phyloP scores from a whole-genome alignment of 2,329 filamentous ascomycete species.

The Neurospora sp. region DNA sequence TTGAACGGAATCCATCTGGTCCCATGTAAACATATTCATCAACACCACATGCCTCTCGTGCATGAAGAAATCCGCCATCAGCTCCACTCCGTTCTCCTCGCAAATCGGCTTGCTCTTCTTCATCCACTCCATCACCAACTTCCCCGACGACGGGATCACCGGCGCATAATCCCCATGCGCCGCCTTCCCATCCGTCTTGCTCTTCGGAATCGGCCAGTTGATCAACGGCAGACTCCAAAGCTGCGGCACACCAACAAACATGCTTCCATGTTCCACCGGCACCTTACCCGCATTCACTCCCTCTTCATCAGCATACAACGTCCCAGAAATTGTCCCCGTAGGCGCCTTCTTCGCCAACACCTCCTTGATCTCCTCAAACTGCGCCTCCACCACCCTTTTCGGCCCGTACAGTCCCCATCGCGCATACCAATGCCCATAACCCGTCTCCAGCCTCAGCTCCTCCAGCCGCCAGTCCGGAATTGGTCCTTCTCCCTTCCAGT shows the following conservation, averaged over 20 bases:
- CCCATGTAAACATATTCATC: conserved; percentile 38
- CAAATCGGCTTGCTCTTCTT: conserved; percentile 30
- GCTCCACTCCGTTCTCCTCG: conserved; percentile 31
- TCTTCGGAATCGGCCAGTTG: conserved; percentile 24
- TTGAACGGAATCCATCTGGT: conserved; percentile 30
- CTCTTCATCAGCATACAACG: conserved; percentile 28
- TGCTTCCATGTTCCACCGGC: conserved; percentile 23
- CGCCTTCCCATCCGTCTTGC: conserved; percentile 19
- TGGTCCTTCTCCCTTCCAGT: conserved; percentile 32
- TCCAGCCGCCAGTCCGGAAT: conserved; percentile 35
- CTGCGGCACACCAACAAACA: conserved; percentile 27
- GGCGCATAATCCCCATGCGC: conserved; percentile 29
- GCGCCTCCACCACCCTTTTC: conserved; percentile 31
- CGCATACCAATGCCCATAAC: conserved; percentile 33
- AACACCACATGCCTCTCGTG: conserved; percentile 35
- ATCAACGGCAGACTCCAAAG: conserved; percentile 28
- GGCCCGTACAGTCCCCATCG: conserved; percentile 36
- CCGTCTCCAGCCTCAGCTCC: conserved; percentile 32
- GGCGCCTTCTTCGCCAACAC: conserved; percentile 27
- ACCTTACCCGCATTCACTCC: conserved; percentile 29
- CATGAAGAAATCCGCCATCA: conserved; percentile 40
- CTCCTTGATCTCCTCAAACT: conserved; percentile 30
- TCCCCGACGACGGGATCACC: conserved; percentile 27
- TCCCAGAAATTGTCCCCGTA: conserved; percentile 26
- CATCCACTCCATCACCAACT: conserved; percentile 32